A percentile compares a stretch with the other conserved stretches of the same genome.
phyloP scores from a whole-genome alignment of 768 basidiomycete species.

The Rhodotorula graminis region DNA sequence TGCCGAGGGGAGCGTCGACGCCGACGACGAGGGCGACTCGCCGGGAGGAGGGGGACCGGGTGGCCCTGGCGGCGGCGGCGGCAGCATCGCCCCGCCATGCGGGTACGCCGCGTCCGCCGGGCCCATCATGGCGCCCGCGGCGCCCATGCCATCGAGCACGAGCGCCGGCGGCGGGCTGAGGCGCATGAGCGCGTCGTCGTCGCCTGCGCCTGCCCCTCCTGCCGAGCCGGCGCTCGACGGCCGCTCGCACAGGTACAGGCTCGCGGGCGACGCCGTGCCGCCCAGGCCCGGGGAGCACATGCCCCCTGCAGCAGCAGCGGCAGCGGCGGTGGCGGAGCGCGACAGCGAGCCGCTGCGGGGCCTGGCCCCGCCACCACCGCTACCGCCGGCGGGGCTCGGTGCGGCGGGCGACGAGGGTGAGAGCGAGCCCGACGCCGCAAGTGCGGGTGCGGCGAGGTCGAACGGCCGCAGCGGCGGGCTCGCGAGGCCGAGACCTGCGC shows the following conservation, averaged over 20 bases:
- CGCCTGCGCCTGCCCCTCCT: neutral
- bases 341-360: constrained; percentile 3
- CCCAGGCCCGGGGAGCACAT: neutral
- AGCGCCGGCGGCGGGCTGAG: neutral
- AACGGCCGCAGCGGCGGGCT: neutral
- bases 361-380: neutral
- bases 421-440: neutral
- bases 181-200: neutral
- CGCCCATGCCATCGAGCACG: no score
- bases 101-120: no score
- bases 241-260: constrained; percentile 19
- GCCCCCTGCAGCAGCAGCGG: no score
- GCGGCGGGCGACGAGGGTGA: no score
- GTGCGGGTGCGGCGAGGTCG: neutral
- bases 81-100: no score
- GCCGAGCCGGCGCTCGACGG: neutral
- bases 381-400: no score
- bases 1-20: no score
- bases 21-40: no score
- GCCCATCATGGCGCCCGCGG: no score
- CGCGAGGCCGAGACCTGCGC: neutral
- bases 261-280: constrained; percentile 12
- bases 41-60: no score
- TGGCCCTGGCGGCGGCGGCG: no score
- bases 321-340: no score